Percentiles rank a stretch among this genome's conserved stretches.
Conservation (phyloP, 306 rosid genomes). For the Castanea sativa region DNA sequence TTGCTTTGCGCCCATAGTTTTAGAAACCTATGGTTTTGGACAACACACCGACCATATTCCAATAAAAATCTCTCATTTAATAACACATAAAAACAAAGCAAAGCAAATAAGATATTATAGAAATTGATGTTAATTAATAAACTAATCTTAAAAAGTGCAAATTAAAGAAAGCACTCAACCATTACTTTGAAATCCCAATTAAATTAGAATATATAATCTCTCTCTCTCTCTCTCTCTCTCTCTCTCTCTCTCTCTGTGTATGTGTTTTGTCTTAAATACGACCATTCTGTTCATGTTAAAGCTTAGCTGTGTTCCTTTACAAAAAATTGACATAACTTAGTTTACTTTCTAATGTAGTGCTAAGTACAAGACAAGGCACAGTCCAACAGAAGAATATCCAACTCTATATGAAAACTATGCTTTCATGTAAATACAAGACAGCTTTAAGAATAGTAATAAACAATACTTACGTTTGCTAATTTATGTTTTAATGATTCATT, state of each 20-base stretch:
- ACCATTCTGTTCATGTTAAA: background rate
- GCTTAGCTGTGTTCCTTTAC: background rate
- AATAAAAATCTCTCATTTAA: background rate
- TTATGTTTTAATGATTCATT: background rate
- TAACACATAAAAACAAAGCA: background rate
- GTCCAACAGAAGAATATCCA: slow-evolving; percentile 10
- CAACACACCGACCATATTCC: slow-evolving; percentile 21
- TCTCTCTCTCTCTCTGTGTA: background rate
- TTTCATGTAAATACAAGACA: background rate
- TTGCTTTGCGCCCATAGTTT: slow-evolving; percentile 23
- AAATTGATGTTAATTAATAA: background rate
- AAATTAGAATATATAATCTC: background rate
- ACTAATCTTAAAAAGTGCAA: background rate
- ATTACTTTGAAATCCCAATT: background rate
- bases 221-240: background rate
- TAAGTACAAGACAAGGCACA: slow-evolving; percentile 17
- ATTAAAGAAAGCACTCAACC: slow-evolving; percentile 10
- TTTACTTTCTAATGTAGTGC: slow-evolving; percentile 6
- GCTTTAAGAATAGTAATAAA: background rate
- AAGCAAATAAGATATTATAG: slow-evolving; percentile 10
- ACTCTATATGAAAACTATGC: slow-evolving; percentile 10
- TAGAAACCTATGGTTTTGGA: slow-evolving; percentile 9
- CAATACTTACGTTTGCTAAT: background rate
- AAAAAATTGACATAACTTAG: background rate
- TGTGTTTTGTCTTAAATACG: background rate